phyloP scores from a whole-genome alignment of 2,329 filamentous ascomycete genomes.

The Fusarium lateritium region DNA sequence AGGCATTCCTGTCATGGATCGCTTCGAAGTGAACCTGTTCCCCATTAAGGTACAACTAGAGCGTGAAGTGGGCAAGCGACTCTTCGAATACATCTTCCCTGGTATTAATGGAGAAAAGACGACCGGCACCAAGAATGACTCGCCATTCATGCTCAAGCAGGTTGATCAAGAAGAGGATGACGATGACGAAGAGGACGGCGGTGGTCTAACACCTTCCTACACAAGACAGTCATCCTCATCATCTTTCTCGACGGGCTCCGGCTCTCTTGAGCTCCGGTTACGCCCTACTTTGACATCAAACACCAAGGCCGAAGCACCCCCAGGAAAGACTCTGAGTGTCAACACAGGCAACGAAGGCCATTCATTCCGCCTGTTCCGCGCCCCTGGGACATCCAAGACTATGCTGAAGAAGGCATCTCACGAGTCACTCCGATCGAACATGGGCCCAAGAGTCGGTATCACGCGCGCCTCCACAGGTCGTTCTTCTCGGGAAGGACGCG shows the following conservation, averaged over 20 bases:
- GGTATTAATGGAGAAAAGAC: slow-evolving; percentile 74
- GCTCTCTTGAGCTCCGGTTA: slow-evolving; percentile 85
- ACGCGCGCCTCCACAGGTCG: slow-evolving; percentile 63
- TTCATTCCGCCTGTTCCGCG: slow-evolving; percentile 68
- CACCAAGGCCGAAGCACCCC: slow-evolving; percentile 52
- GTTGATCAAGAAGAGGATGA: slow-evolving; percentile 64
- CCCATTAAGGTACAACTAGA: slow-evolving; percentile 96
- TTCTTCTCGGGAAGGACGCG: slow-evolving; percentile 58
- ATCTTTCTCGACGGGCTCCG: slow-evolving; percentile 73
- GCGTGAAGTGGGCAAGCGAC: slow-evolving; percentile 88
- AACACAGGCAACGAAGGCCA: slow-evolving; percentile 64
- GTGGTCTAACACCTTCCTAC: slow-evolving; percentile 54
- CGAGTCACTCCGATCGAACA: slow-evolving; percentile 66
- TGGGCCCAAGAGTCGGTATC: slow-evolving; percentile 60
- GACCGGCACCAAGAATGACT: slow-evolving; percentile 67
- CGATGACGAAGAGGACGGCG: slow-evolving; percentile 59
- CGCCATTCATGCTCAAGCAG: slow-evolving; percentile 70
- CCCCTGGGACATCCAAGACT: slow-evolving; percentile 60
- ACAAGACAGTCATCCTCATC: slow-evolving; percentile 62
- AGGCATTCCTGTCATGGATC: slow-evolving; percentile 96
- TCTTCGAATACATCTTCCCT: slow-evolving; percentile 98
- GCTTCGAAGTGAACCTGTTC: slow-evolving; percentile 94
- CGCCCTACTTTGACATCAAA: slow-evolving; percentile 83
- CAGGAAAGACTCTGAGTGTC: slow-evolving; percentile 65
- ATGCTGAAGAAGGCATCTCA: slow-evolving; percentile 68